Percentiles rank a stretch among this genome's conserved stretches.
Evolutionary conservation across 352 stramenopile genomes (phyloP).

Genomic region (Phytophthora pluvialis): DNA sequence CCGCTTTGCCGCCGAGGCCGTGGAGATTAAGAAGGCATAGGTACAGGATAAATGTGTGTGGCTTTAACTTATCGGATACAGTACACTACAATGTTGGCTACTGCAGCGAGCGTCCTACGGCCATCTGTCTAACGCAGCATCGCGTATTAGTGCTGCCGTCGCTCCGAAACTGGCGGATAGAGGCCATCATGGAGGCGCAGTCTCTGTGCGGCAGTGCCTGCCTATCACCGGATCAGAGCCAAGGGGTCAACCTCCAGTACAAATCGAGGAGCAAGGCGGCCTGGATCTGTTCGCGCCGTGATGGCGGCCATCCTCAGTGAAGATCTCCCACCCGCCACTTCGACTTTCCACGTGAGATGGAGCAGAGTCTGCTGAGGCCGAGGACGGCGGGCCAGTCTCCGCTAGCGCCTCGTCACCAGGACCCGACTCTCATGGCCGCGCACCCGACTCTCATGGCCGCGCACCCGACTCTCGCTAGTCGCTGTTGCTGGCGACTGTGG

Average conservation of each 20-base stretch:
- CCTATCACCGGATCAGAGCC: slow-evolving; percentile 28
- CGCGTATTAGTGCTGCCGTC: not conserved
- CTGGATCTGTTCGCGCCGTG: no score
- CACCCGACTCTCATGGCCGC: not conserved
- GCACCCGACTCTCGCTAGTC: not conserved
- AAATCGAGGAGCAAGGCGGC: no score
- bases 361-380: slow-evolving; percentile 17
- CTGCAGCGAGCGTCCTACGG: not conserved
- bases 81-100: slow-evolving; percentile 1
- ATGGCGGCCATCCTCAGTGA: not conserved
- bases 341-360: slow-evolving; percentile 20
- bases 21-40: slow-evolving; percentile 30
- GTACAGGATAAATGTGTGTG: not conserved
- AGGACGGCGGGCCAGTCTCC: slow-evolving; percentile 13
- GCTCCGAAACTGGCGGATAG: slow-evolving; percentile 5
- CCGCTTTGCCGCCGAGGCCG: slow-evolving; percentile 33
- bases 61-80: slow-evolving; percentile 24
- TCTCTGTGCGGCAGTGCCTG: slow-evolving; percentile 21
- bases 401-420: slow-evolving; percentile 8
- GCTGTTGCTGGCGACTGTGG: slow-evolving; percentile 13
- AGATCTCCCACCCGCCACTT: slow-evolving; percentile 4
- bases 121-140: slow-evolving; percentile 9
- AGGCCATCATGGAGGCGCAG: not conserved
- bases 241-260: not conserved
- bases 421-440: not conserved